Evolutionary conservation across 2,329 filamentous ascomycete genomes (phyloP).

Genomic region (Diplocarpon mali): DNA sequence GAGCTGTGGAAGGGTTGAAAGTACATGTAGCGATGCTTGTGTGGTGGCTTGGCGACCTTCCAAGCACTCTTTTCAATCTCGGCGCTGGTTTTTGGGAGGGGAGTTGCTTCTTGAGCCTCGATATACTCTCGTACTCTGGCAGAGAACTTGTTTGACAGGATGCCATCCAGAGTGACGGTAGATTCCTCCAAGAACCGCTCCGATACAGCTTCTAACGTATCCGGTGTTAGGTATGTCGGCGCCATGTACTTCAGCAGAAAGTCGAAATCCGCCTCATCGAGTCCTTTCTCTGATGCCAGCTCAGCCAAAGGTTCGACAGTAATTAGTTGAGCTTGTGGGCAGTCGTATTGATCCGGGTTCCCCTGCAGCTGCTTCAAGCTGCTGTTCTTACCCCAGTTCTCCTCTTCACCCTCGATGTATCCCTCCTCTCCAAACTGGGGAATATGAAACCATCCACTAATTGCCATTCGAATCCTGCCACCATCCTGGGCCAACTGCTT

Average conservation of each 20-base stretch:
- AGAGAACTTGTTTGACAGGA: constrained; percentile 71
- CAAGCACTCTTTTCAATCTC: constrained; percentile 52
- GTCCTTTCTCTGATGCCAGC: constrained; percentile 38
- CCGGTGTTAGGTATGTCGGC: constrained; percentile 82
- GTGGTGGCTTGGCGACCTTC: constrained; percentile 75
- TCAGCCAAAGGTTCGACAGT: constrained; percentile 27
- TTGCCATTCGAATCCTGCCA: constrained; percentile 84
- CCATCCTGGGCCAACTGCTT: constrained; percentile 56
- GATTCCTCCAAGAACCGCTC: constrained; percentile 74
- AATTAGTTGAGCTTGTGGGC: constrained; percentile 54
- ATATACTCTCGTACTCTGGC: constrained; percentile 61
- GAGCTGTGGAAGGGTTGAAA: constrained; percentile 41
- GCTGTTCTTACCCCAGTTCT: constrained; percentile 79
- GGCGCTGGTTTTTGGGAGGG: constrained; percentile 34
- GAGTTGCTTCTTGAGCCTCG: constrained; percentile 46
- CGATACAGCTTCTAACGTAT: constrained; percentile 73
- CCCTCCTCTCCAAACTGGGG: constrained; percentile 90
- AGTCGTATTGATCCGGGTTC: constrained; percentile 81
- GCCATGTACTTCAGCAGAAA: constrained; percentile 86
- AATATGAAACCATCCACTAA: constrained; percentile 98
- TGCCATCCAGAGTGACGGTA: constrained; percentile 68
- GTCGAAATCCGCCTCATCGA: constrained; percentile 72
- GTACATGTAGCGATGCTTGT: constrained; percentile 92
- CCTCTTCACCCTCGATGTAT: constrained; percentile 77
- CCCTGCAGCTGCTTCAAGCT: constrained; percentile 88